phyloP scores from a whole-genome alignment of 148 eudicot genomes.

The Amaranthus palmeri region DNA sequence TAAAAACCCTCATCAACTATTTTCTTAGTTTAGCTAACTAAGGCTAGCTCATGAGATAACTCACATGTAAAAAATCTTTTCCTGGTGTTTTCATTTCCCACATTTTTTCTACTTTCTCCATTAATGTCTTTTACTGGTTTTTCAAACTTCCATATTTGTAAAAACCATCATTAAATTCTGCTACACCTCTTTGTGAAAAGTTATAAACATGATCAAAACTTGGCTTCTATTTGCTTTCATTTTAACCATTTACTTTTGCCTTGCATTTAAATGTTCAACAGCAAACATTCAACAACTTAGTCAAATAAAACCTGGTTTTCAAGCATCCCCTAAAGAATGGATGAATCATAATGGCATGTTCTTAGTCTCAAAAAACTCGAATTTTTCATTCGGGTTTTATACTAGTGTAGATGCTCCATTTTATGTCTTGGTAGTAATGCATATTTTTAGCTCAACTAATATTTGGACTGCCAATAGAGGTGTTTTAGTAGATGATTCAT shows the following conservation, averaged over 20 bases:
- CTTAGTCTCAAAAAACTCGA: constrained; percentile 26
- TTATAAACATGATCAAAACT: not conserved
- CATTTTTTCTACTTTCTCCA: not conserved
- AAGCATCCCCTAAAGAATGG: constrained; percentile 23
- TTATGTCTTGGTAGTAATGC: constrained; percentile 23
- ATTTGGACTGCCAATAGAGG: constrained; percentile 33
- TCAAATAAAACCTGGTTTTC: not conserved
- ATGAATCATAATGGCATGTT: constrained; percentile 20
- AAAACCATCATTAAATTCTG: no score
- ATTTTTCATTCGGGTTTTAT: constrained; percentile 23
- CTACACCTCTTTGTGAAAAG: no score
- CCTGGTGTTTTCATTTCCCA: not conserved
- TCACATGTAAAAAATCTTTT: no score
- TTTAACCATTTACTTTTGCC: not conserved
- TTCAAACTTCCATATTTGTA: no score
- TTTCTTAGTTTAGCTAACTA: no score
- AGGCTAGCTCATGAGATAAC: no score
- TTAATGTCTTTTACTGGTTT: no score
- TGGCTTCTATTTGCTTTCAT: not conserved
- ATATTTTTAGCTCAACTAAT: constrained; percentile 12
- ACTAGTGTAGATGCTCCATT: constrained; percentile 18
- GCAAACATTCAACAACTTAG: not conserved
- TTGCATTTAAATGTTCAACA: not conserved
- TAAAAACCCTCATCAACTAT: no score
- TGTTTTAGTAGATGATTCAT: constrained; percentile 7